Evolutionary conservation across 225 moss, liverwort and hornwort genomes (phyloP), one percentile per base, ranked within the genome.

Genomic region (Sphagnum contortum): DNA sequence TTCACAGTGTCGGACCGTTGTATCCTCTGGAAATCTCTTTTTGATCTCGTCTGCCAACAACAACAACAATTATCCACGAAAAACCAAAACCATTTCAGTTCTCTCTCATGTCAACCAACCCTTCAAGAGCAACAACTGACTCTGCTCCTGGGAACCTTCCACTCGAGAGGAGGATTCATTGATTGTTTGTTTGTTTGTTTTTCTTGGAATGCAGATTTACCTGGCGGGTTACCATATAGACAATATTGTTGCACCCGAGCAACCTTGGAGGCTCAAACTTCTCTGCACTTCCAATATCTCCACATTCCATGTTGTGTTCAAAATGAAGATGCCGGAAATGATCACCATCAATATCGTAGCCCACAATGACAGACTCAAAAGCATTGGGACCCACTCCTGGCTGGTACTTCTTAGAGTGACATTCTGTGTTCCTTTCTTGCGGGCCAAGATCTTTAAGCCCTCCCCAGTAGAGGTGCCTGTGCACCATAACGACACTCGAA

Each of bases 401-500:
- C 44, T 67, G 59, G 3, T 57, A 59, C 2, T 2, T 48, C 48
- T 50, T 58, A 4, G 67, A 67, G 9, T 7, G 29, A 5, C 57
- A 4, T 3, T 13, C 12, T 0, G 57, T 59, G 3, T 49, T 44
- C 10, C 67, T 57, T 5, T 9, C 48, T 8, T 44, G 57, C 6
- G 57, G 47, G 0, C 67, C 59, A 0, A 59, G 44, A 57, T 48
- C 3, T 8, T 67, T 58, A 9, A 57, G 3, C 0, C 67, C 59
- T 14, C 49, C 59, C 67, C 67, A 67, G 11, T 67, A 67, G 12
- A 67, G 67, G 10, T 67, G 67, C 13, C 49, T 58, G 44, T 67
- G 67, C 7, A 67, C 48, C 44, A 67, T 57, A 8, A 59, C 44
- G 5, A 67, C 12, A 29, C 59, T 67, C 1, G 58, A 58, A n/a